These are phyloP conservation scores for Medicago ruthenica DNA, from an alignment of 306 rosid species.

Conservation along the genomic window DNA sequence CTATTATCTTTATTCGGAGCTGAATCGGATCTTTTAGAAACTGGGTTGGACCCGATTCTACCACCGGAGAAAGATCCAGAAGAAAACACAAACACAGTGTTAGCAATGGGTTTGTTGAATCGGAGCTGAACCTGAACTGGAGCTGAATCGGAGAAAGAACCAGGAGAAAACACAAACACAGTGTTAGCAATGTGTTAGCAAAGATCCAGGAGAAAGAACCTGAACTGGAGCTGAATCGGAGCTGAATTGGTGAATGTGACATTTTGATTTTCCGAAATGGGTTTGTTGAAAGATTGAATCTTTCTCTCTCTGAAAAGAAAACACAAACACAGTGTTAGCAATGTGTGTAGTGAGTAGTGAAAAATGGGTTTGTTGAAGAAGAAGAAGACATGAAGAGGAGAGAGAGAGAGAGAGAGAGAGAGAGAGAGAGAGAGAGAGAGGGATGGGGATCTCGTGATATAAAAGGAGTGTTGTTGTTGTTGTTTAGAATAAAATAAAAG, in stretches of 20 bases:
- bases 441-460: constrained; percentile 99
- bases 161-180: constrained; percentile 87
- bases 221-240: too few relatives aligned
- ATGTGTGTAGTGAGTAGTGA: constrained; percentile 44
- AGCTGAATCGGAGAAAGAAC: too few relatives aligned
- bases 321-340: constrained; percentile 40
- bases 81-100: too few relatives aligned
- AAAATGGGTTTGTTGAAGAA: constrained; percentile 35
- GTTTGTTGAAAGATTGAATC: constrained; percentile 10
- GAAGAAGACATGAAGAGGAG: constrained; percentile 45
- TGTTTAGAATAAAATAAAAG: too few relatives aligned
- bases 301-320: background rate
- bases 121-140: too few relatives aligned
- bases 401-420: constrained; percentile 43
- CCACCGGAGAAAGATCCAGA: constrained; percentile 91
- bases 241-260: constrained; percentile 83
- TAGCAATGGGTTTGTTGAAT: too few relatives aligned
- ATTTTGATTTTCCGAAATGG: constrained; percentile 44
- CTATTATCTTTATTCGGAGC: constrained; percentile 53
- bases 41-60: constrained; percentile 52
- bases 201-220: too few relatives aligned
- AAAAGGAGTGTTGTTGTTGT: too few relatives aligned
- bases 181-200: too few relatives aligned
- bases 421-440: too few relatives aligned
- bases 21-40: constrained; percentile 59